Percentiles rank a stretch among this genome's conserved stretches.
Evolutionary conservation across 2,329 filamentous ascomycete species (phyloP).

Genomic region (Boeremia lycopersici): DNA sequence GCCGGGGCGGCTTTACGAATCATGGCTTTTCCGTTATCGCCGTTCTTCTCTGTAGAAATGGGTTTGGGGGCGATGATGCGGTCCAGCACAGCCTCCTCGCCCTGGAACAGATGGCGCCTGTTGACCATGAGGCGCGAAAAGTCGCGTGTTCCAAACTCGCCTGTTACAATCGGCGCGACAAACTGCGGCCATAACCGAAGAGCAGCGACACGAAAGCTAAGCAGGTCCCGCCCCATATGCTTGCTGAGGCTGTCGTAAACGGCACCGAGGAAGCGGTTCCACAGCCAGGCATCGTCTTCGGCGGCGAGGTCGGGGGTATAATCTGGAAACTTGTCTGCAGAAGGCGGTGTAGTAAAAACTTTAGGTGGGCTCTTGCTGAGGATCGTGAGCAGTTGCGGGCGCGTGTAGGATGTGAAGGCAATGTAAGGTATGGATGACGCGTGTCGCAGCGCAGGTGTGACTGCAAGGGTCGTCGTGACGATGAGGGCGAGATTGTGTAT

Average conservation of each 20-base stretch:
- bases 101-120: conserved; percentile 71
- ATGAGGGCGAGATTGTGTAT: conserved; percentile 78
- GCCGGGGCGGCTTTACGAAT: conserved; percentile 16
- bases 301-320: conserved; percentile 55
- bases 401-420: conserved; percentile 83
- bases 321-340: conserved; percentile 51
- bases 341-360: conserved; percentile 50
- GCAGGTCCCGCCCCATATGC: conserved; percentile 78
- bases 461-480: conserved; percentile 75
- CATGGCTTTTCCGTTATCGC: too few relatives aligned
- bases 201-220: conserved; percentile 73
- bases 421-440: conserved; percentile 74
- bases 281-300: conserved; percentile 71
- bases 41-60: not conserved
- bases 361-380: conserved; percentile 60
- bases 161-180: conserved; percentile 74
- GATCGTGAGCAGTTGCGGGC: conserved; percentile 78
- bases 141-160: conserved; percentile 76
- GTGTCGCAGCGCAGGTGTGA: conserved; percentile 69
- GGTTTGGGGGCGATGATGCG: conserved; percentile 53
- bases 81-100: conserved; percentile 72
- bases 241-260: conserved; percentile 87
- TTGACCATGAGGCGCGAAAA: conserved; percentile 83
- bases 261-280: conserved; percentile 79
- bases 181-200: conserved; percentile 84